Percentiles rank a stretch among this genome's conserved stretches.
Evolutionary conservation across 345 rosid species (phyloP).

Genomic region (Angophora floribunda): DNA sequence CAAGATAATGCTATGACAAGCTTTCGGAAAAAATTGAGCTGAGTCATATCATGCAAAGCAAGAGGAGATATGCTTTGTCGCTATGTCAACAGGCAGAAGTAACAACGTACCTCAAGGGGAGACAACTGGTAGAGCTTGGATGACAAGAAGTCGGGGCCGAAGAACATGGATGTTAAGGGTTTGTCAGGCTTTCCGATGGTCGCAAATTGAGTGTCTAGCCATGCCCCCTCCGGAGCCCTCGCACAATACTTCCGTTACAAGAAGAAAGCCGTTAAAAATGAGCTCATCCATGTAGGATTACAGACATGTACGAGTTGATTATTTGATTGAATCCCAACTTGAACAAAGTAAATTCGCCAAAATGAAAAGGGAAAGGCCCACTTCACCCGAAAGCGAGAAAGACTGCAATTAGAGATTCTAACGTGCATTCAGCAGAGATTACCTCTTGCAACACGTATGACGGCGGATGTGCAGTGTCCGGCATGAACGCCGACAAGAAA

Average conservation of each 20-base stretch:
- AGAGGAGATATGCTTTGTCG: not conserved
- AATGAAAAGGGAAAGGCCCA: not conserved
- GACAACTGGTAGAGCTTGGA: constrained; percentile 10
- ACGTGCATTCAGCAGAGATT: not conserved
- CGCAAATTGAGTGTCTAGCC: constrained; percentile 8
- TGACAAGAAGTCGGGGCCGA: constrained; percentile 12
- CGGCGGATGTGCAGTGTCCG: not conserved
- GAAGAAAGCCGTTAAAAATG: not conserved
- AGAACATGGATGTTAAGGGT: not conserved
- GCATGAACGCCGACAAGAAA: not conserved
- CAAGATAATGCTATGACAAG: not conserved
- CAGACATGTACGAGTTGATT: not conserved
- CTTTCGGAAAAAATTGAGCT: not conserved
- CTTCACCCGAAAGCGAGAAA: not conserved
- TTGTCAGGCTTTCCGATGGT: constrained; percentile 1
- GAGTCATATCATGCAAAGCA: not conserved
- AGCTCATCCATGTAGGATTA: not conserved
- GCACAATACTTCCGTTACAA: not conserved
- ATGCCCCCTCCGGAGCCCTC: not conserved
- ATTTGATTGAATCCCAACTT: not conserved
- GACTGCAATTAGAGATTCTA: not conserved
- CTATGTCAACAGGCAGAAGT: not conserved
- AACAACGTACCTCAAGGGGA: constrained; percentile 1
- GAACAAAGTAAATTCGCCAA: not conserved
- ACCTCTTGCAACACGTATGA: not conserved